Evolutionary conservation across 495 filamentous ascomycete genomes (phyloP).

Genomic region (Aspergillus olivimuriae): DNA sequence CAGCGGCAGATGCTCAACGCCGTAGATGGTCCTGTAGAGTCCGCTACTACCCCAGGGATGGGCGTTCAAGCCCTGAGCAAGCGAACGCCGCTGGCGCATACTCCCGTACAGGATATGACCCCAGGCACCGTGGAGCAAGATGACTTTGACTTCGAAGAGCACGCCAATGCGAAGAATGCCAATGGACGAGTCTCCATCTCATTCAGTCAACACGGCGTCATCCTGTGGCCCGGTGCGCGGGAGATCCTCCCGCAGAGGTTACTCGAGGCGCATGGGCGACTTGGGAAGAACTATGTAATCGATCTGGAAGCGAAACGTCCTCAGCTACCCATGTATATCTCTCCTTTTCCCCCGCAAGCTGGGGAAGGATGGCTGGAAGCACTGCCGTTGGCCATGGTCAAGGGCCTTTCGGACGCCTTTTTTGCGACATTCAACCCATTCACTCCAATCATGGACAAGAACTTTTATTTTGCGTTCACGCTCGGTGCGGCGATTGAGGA

Average conservation of each 20-base stretch:
- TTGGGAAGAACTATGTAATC: conserved; percentile 43
- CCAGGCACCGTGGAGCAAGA: conserved; percentile 24
- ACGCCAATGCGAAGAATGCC: conserved; percentile 20
- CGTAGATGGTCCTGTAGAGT: conserved; percentile 11
- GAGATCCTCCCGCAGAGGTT: conserved; percentile 31
- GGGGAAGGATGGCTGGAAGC: conserved; percentile 37
- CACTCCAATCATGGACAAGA: conserved; percentile 44
- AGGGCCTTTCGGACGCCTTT: conserved; percentile 39
- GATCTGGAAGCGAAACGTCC: conserved; percentile 36
- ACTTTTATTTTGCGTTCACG: conserved; percentile 40
- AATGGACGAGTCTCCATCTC: conserved; percentile 37
- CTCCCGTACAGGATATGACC: conserved; percentile 20
- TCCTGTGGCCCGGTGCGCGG: conserved; percentile 40
- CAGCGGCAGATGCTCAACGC: conserved; percentile 19
- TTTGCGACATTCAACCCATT: conserved; percentile 40
- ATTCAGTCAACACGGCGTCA: conserved; percentile 44
- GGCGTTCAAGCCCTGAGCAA: conserved; percentile 13
- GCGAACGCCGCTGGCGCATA: conserved; percentile 3
- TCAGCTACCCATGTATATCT: conserved; percentile 36
- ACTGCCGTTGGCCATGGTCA: conserved; percentile 36
- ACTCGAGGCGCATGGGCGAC: conserved; percentile 29
- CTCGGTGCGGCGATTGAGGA: conserved; percentile 38
- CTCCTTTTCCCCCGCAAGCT: conserved; percentile 30
- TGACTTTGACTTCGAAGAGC: conserved; percentile 33
- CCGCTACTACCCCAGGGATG: conserved; percentile 6